Conservation (phyloP, 768 basidiomycete species). For the Amanita jacksonii region DNA sequence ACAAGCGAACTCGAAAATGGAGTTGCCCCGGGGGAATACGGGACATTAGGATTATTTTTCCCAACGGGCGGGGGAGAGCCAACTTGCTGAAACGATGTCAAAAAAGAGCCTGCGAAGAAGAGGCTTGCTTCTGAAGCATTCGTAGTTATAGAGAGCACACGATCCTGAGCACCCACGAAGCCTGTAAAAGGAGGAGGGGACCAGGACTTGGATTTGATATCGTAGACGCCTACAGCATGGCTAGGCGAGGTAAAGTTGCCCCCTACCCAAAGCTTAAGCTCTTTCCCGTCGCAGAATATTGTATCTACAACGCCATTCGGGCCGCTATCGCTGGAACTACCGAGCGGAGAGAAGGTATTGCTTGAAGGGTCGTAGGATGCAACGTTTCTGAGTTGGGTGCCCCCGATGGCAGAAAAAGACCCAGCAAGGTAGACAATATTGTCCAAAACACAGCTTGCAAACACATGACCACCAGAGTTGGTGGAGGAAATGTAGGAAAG, state of each 20-base stretch:
- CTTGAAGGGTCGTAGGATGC: slow-evolving; percentile 62
- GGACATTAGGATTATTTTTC: slow-evolving; percentile 79
- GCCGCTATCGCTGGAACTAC: slow-evolving; percentile 37
- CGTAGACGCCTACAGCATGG: slow-evolving; percentile 63
- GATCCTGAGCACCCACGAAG: slow-evolving; percentile 56
- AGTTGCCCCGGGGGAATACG: slow-evolving; percentile 71
- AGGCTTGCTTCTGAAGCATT: slow-evolving; percentile 65
- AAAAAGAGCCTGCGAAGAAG: slow-evolving; percentile 85
- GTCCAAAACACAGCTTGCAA: slow-evolving; percentile 61
- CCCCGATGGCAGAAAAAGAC: slow-evolving; percentile 64
- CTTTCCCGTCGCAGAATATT: slow-evolving; percentile 65
- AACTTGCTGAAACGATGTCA: slow-evolving; percentile 56
- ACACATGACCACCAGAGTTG: slow-evolving; percentile 69
- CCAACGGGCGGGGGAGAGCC: slow-evolving; percentile 38
- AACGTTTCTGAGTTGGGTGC: slow-evolving; percentile 55
- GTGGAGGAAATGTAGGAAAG: slow-evolving; percentile 68
- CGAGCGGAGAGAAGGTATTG: slow-evolving; percentile 50
- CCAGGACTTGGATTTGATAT: slow-evolving; percentile 58
- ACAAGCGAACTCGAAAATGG: slow-evolving; percentile 88
- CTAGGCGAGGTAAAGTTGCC: slow-evolving; percentile 66
- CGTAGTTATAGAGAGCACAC: slow-evolving; percentile 68
- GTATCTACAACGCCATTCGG: slow-evolving; percentile 68
- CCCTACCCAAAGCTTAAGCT: slow-evolving; percentile 67
- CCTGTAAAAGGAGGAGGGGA: slow-evolving; percentile 73
- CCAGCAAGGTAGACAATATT: slow-evolving; percentile 76